phyloP scores from a whole-genome alignment of 2,329 filamentous ascomycete genomes.

The Cladosporium halotolerans region DNA sequence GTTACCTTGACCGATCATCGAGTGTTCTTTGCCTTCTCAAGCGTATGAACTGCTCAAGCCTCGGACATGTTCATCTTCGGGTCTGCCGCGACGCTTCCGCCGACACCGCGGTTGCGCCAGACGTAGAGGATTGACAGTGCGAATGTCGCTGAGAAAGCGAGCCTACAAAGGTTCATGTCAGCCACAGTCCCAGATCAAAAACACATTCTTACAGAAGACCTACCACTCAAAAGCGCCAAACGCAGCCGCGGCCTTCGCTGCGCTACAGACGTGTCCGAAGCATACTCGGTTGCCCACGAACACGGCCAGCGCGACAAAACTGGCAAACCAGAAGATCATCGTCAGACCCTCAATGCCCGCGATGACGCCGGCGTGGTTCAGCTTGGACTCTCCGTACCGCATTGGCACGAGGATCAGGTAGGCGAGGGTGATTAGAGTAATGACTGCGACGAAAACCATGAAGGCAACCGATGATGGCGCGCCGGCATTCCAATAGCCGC shows the following conservation, averaged over 20 bases:
- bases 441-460: slow-evolving; percentile 71
- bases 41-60: slow-evolving; percentile 16
- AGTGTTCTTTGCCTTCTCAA: no score
- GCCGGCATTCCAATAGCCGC: slow-evolving; percentile 45
- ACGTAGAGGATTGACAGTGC: slow-evolving; percentile 44
- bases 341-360: slow-evolving; percentile 65
- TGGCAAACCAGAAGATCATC: slow-evolving; percentile 84
- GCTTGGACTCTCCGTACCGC: slow-evolving; percentile 29
- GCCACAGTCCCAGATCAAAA: background rate
- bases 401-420: slow-evolving; percentile 63
- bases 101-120: slow-evolving; percentile 33
- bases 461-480: slow-evolving; percentile 62
- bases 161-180: slow-evolving; percentile 30
- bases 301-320: slow-evolving; percentile 70
- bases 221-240: slow-evolving; percentile 62
- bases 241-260: slow-evolving; percentile 57
- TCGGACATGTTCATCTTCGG: slow-evolving; percentile 34
- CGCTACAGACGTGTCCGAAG: slow-evolving; percentile 50
- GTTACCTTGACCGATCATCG: no score
- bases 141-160: slow-evolving; percentile 47
- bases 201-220: slow-evolving; percentile 14
- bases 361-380: slow-evolving; percentile 60
- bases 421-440: slow-evolving; percentile 63
- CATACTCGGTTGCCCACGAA: slow-evolving; percentile 54
- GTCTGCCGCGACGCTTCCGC: slow-evolving; percentile 12